Base-by-base conservation (phyloP, 2,329 filamentous ascomycete species). In the Penicillium sclerotiorum region DNA sequence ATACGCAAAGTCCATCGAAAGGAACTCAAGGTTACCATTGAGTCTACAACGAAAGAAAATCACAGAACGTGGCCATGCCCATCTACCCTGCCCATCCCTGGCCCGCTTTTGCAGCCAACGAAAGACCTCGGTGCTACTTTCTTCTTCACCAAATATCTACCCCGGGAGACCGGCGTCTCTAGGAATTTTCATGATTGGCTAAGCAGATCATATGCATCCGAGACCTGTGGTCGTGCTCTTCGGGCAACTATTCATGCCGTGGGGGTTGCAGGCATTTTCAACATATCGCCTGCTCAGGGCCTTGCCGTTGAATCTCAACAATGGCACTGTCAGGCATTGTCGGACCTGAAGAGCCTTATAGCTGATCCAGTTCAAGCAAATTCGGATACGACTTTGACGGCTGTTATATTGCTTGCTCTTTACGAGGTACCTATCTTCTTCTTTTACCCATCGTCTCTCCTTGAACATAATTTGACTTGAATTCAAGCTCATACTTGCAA, bases 121-220 rank as follows among this genome's bases (percentile, higher is more conserved):
- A 32, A 12, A 4, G 27, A 43, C 2, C 40, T 43, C 4, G 27
- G 25, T 5, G 40, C 40, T 21, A n/a, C 18, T 32, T 43, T 43
- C 27, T 43, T 43, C 27, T 43, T 43, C 18, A 22, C 40, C 25
- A 43, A 43, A 15, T 43, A 43, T 28, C 40, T 43, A 9, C 40
- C 40, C 17, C 32, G 27, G 33, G 40, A 43, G 22, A 43, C 40
- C 22, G 17, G 21, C 5, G 21, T 43, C 13, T 30, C 40, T 9
- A 43, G 18, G 27, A 43, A 43, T 18, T 43, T 43, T 6, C 17
- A 43, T 43, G 18, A 18, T n/a, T 43, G 40, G 40, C 40, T 43
- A 4, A 33, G 28, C 13, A 17, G 15, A 1, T n/a, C n/a, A 5
- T 43, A 43, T 20, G 1, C 3, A 1, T 21, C 27, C n/a, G n/a